Base-by-base conservation (phyloP, 2,329 filamentous ascomycete genomes). In the Epichloe typhina region DNA sequence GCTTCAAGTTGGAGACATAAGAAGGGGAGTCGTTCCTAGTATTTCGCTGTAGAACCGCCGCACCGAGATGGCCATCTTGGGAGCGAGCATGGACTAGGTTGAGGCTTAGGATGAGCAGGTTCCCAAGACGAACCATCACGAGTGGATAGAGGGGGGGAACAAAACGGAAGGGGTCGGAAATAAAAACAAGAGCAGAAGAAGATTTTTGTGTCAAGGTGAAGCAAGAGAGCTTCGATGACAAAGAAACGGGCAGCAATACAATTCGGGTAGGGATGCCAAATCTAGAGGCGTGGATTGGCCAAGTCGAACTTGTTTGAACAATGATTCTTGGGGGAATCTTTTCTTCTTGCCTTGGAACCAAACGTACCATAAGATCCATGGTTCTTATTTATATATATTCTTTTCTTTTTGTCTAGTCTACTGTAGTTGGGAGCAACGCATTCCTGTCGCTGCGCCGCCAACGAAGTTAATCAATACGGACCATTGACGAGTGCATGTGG, bases 351-450 rank as follows among this genome's bases (percentile, higher is more conserved):
- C 3, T 15, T 17, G 12, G 13, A 6, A 15, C 3, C 6, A 19
- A 13, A 23, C 9, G 1, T 21, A 21, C 11, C 11, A 19, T 21
- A 2, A 6, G 9, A 13, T 4, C 3, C 13, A 49, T 35, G 35
- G 33, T 19, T 9, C 3, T 9, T 21, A 4, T 13, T 6, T 2
- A 44, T 49, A 39, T 44, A 49, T 49, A 26, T 39, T 38, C 12
- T 8, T 21, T 21, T 35, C 26, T 13, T 36, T 12, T n/a, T 6
- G 2, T 5, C 12, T 1, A 5, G 5, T 13, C 13, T 38, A 38
- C 36, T n/a, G 63, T 64, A 54, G 58, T 52, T 54, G 43, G 59
- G 60, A 64, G 63, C 60, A 62, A 64, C 60, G 53, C 64, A 65
- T 66, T 65, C 64, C 64, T 61, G 53, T 52, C 41, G 50, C 46